Base-by-base conservation (phyloP, 768 basidiomycete genomes). In the Amanita jacksonii region DNA sequence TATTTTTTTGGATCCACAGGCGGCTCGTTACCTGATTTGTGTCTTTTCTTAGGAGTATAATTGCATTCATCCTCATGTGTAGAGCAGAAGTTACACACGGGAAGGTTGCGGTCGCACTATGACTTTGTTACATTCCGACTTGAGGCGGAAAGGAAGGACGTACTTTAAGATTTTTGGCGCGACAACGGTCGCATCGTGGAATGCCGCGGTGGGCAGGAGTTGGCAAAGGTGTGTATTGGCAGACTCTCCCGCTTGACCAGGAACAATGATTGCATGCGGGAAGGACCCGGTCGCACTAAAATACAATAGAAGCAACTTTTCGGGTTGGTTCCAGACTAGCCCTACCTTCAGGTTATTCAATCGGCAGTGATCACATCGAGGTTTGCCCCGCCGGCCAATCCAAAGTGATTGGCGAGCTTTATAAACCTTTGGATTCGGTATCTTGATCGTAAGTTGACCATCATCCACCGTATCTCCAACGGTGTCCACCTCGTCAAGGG, bases 141-240 rank as follows among this genome's bases (percentile, higher is more conserved):
- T 38, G 5, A 16, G 23, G 9, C 20, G 19, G 25, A 20, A 40
- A 49, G 27, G 37, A 32, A 15, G 18, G 49, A 54, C 70, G 49
- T 42, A 81, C 81, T 63, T 83, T 84, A 22, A 83, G 64, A 57
- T 83, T 84, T 55, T 67, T 68, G 31, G 68, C 60, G 16, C 81
- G 79, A 61, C 81, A 84, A 32, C 76, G 70, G 66, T 84, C 81
- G 47, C 81, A 84, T 45, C 81, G 68, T 23, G 81, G 81, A 48
- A 84, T 82, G 18, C 81, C 81, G 47, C 81, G 72, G 57, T 84
- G 81, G 30, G 81, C 82, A 32, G 81, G 82, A 3, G 81, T 84
- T 15, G 81, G 81, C 34, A 84, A 60, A 42, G 81, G 81, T 8
- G 81, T 82, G 60, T 84, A 84, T 57, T 71, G 74, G 62, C 81